These are phyloP conservation scores for Chalciporus piperatus DNA, from an alignment of 768 basidiomycete genomes.

Conservation along the genomic window DNA sequence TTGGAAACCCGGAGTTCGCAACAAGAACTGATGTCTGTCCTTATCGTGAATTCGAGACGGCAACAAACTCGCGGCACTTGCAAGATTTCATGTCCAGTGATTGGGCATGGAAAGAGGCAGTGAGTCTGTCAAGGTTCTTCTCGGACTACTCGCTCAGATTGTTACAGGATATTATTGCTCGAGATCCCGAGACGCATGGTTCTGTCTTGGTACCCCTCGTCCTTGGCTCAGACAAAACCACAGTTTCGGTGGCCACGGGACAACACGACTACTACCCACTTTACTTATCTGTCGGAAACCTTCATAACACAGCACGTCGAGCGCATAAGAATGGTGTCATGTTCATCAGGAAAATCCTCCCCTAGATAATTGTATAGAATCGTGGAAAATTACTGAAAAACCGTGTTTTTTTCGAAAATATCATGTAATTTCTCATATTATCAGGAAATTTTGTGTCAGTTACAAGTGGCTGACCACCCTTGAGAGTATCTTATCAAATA, in stretches of 20 bases:
- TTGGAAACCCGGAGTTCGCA: neutral
- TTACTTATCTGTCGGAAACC: slow-evolving; percentile 2
- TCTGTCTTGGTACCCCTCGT: neutral
- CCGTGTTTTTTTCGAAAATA: too few relatives aligned
- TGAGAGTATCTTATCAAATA: too few relatives aligned
- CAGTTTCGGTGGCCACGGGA: slow-evolving; percentile 1
- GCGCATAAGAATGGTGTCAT: neutral
- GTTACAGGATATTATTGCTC: neutral
- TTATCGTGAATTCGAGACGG: neutral
- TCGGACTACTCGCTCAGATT: too few relatives aligned
- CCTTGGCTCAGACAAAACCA: neutral
- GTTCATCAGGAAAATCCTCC: neutral
- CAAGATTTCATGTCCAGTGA: slow-evolving; percentile 1
- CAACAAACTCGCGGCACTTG: neutral
- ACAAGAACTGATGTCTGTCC: neutral
- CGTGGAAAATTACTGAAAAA: too few relatives aligned
- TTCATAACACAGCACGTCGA: neutral
- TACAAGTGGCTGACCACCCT: too few relatives aligned
- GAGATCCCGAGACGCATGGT: neutral
- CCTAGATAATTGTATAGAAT: too few relatives aligned
- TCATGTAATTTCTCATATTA: too few relatives aligned
- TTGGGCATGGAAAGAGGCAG: slow-evolving; percentile 5
- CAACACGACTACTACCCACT: neutral
- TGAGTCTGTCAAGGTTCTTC: neutral
- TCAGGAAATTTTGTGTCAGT: too few relatives aligned